phyloP scores from a whole-genome alignment of 192 early-diverging fungal genomes.

The Diversispora epigaea region DNA sequence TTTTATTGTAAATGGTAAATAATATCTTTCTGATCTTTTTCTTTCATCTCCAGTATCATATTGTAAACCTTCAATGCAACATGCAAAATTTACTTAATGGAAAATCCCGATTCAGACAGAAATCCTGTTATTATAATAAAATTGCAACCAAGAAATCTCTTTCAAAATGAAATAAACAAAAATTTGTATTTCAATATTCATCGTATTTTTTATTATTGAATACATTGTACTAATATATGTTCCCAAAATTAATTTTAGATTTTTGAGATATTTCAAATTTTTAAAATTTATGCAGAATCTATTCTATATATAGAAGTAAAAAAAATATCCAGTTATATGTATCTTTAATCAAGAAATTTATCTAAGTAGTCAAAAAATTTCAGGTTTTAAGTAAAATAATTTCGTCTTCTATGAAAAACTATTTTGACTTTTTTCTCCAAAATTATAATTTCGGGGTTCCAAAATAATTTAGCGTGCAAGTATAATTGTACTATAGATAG shows the following conservation, averaged over 20 bases:
- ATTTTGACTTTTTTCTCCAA: no score
- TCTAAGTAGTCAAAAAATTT: no score
- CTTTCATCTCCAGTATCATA: not conserved
- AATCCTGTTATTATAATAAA: not conserved
- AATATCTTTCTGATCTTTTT: not conserved
- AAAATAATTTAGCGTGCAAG: no score
- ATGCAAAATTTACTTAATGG: not conserved
- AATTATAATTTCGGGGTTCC: no score
- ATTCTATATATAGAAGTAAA: not conserved
- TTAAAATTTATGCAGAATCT: no score
- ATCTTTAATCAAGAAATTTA: no score
- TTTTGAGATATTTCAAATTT: no score
- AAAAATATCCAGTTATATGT: no score
- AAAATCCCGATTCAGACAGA: not conserved
- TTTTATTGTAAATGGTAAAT: not conserved
- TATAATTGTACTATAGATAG: no score
- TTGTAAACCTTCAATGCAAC: not conserved
- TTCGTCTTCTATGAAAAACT: no score
- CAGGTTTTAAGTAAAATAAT: no score
- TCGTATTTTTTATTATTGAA: not conserved
- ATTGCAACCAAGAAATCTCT: not conserved
- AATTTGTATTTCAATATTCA: not conserved
- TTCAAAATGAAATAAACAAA: not conserved
- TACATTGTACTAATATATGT: not conserved
- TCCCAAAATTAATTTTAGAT: no score